Percentiles rank a stretch among this genome's conserved stretches.
These are phyloP conservation scores for Entrophospora sp. DNA, from an alignment of 192 early-diverging fungal genomes.

Conservation along the genomic window DNA sequence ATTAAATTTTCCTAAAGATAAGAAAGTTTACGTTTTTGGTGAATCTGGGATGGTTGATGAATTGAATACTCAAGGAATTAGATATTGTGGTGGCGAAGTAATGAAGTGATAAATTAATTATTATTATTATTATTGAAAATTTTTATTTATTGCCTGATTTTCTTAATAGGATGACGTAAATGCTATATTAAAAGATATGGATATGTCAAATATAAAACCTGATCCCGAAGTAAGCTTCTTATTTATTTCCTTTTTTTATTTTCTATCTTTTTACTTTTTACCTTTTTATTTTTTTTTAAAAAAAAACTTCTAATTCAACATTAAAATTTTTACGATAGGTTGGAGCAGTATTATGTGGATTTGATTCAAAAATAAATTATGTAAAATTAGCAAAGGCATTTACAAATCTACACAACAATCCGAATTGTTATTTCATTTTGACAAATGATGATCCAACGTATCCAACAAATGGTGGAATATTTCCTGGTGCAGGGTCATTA, in stretches of 20 bases:
- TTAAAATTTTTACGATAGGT: slow-evolving; percentile 34
- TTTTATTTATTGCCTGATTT: background rate
- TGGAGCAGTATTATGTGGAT: slow-evolving; percentile 88
- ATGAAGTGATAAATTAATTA: background rate
- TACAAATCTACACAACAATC: slow-evolving; percentile 59
- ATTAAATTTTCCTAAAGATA: slow-evolving; percentile 72
- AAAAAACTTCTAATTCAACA: too few species aligned
- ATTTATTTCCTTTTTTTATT: background rate
- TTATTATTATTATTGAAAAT: slow-evolving; percentile 12
- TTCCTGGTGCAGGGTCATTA: slow-evolving; percentile 83
- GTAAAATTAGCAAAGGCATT: slow-evolving; percentile 88
- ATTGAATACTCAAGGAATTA: slow-evolving; percentile 71
- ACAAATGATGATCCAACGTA: slow-evolving; percentile 92
- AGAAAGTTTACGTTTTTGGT: slow-evolving; percentile 89
- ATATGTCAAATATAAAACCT: slow-evolving; percentile 48
- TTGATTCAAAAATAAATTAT: slow-evolving; percentile 90
- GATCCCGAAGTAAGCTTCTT: slow-evolving; percentile 36
- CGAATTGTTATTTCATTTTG: slow-evolving; percentile 72
- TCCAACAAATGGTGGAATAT: slow-evolving; percentile 66
- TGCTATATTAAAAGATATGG: slow-evolving; percentile 38
- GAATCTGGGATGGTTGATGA: slow-evolving; percentile 82
- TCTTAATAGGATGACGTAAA: slow-evolving; percentile 34
- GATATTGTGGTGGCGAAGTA: slow-evolving; percentile 34
- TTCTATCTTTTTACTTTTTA: background rate
- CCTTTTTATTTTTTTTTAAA: background rate